These are phyloP conservation scores for Protomyces lactucae-debilis DNA, from an alignment of 1,139 yeast species.

Conservation along the genomic window DNA sequence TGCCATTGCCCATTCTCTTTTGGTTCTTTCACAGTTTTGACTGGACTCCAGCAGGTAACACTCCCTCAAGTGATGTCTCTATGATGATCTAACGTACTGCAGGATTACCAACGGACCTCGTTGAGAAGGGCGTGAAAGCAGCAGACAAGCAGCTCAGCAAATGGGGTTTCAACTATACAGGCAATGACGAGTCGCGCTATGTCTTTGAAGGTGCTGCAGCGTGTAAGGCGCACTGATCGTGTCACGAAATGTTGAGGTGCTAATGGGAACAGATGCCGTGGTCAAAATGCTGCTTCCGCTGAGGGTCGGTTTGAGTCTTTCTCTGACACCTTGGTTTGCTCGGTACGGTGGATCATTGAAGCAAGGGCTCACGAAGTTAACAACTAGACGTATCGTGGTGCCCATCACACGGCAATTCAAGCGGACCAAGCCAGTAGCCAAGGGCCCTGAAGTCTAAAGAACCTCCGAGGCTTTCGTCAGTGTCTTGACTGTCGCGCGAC, in stretches of 20 bases:
- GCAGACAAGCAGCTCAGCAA: conserved; percentile 20
- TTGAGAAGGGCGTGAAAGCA: conserved; percentile 19
- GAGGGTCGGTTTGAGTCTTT: conserved; percentile 11
- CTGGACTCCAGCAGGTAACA: conserved; percentile 23
- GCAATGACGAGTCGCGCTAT: conserved; percentile 20
- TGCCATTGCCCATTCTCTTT: conserved; percentile 23
- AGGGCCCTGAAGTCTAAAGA: neutral
- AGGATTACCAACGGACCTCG: conserved; percentile 18
- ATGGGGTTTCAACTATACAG: conserved; percentile 14
- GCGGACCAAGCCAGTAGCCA: neutral
- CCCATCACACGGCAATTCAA: conserved; percentile 10
- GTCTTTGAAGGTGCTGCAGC: conserved; percentile 27
- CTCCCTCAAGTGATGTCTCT: too few species aligned
- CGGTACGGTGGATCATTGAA: neutral
- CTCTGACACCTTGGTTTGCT: conserved; percentile 17
- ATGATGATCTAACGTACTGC: neutral
- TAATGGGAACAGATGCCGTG: conserved; percentile 1
- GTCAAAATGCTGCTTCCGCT: conserved; percentile 20
- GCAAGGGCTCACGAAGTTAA: neutral
- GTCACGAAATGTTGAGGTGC: neutral
- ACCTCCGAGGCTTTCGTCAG: too few species aligned
- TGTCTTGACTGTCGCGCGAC: neutral
- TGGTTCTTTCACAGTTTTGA: conserved; percentile 26
- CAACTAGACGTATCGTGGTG: conserved; percentile 11
- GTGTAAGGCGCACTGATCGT: neutral